A percentile compares a stretch with the other conserved stretches of the same genome.
Conservation (phyloP, 1,284 basidiomycete genomes). For the Ceratobasidium theobromae region DNA sequence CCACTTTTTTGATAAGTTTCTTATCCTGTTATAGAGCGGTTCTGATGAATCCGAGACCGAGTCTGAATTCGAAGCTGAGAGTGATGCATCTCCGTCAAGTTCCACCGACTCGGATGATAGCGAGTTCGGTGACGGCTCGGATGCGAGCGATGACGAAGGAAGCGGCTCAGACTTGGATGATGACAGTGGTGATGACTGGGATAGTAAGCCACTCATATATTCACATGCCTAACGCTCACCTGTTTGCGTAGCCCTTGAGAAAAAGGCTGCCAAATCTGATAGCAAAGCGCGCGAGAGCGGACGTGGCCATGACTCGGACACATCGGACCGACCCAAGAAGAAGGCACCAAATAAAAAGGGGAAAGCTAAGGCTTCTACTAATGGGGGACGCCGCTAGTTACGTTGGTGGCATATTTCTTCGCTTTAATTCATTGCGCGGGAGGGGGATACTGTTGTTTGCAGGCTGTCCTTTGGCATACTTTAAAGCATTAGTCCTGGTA, state of each 20-base stretch:
- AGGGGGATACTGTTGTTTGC: no score
- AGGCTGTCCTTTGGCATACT: no score
- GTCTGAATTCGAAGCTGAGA: constrained; percentile 69
- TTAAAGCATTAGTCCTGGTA: no score
- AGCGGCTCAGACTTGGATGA: constrained; percentile 67
- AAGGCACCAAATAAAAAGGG: constrained; percentile 42
- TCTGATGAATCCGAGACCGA: constrained; percentile 69
- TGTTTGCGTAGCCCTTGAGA: constrained; percentile 66
- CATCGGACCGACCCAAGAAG: constrained; percentile 66
- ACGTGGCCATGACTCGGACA: constrained; percentile 59
- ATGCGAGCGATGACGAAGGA: constrained; percentile 66
- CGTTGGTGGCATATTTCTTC: no score
- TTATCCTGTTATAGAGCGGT: constrained; percentile 53
- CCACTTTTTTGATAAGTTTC: constrained; percentile 12
- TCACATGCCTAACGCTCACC: background rate
- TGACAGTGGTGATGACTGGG: constrained; percentile 90
- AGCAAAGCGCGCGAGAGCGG: constrained; percentile 60
- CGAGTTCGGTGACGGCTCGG: constrained; percentile 55
- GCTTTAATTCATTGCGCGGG: no score
- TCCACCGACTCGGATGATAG: constrained; percentile 58
- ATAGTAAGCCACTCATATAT: constrained; percentile 43
- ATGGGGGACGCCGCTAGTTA: no score
- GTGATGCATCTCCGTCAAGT: constrained; percentile 50
- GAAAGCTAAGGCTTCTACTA: constrained; percentile 3
- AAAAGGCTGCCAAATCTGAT: constrained; percentile 83